Evolutionary conservation across 441 rosid genomes (phyloP), one percentile per base, ranked within the genome.

Genomic region (Monsonia emarginata): DNA sequence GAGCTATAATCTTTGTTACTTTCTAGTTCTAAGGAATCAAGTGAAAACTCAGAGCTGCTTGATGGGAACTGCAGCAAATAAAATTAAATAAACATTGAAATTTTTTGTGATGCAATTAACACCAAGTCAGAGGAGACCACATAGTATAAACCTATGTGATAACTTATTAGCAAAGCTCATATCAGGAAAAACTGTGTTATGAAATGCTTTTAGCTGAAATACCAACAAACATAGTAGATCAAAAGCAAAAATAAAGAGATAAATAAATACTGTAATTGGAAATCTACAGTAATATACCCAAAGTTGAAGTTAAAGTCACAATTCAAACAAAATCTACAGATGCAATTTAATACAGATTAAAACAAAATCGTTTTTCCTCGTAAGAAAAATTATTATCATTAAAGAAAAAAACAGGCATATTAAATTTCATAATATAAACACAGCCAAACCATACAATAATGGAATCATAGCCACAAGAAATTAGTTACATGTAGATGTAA

Each of bases 51-150:
- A 13, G 86, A 75, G 76, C 75, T 77, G 80, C 66, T 79, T 69
- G 85, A 89, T 42, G 98, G 93, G 80, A 91, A 91, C 99, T 95
- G 95, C 84, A 86, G 81, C 61, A 69, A 76, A 81, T n/a, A 44
- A 24, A 61, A 54, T 13, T 65, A 44, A 25, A 57, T 21, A 61
- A 71, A 52, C 21, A 59, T 30, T 62, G 36, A 27, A 8, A 31
- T 6, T 61, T 61, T 61, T 11, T 61, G 61, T 28, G 16, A 59
- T 59, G 11, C 36, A 27, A 27, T 28, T n/a, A 59, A 6, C 30
- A 59, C 8, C 18, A 19, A 42, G 60, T 18, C 65, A 65, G 68
- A 19, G 42, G 31, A 7, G 25, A 60, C 10, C 26, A 25, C 62
- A 69, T 56, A 59, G 28, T 21, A 65, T 6, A 36, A 3, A 66